These are phyloP conservation scores for Pyrus betulifolia DNA, from an alignment of 306 rosid genomes.

Conservation along the genomic window DNA sequence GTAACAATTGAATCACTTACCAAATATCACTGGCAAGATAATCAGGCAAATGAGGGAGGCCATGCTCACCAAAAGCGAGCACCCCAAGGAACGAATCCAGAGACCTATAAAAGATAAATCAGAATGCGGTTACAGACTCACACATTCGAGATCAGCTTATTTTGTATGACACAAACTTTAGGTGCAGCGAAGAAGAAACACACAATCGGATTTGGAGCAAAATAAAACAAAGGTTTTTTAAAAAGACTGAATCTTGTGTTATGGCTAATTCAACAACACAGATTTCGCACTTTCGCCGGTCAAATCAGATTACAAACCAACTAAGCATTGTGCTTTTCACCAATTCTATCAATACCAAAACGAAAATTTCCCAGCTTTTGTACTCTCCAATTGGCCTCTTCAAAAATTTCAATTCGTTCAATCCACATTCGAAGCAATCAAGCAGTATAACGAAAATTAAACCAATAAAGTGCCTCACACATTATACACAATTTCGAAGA, in stretches of 20 bases:
- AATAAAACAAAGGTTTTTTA: too few relatives aligned
- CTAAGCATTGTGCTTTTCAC: not conserved
- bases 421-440: constrained; percentile 3
- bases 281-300: not conserved
- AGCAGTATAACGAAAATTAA: not conserved
- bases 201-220: not conserved
- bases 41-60: constrained; percentile 87
- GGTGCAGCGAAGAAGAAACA: not conserved
- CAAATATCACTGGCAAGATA: constrained; percentile 73
- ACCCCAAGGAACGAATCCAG: constrained; percentile 81
- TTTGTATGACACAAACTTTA: not conserved
- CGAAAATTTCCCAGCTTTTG: not conserved
- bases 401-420: not conserved
- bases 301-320: not conserved
- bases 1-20: constrained; percentile 35
- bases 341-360: not conserved
- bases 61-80: constrained; percentile 95
- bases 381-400: not conserved
- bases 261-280: too few relatives aligned
- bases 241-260: too few relatives aligned
- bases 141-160: not conserved
- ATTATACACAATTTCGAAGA: not conserved
- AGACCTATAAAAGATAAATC: constrained; percentile 41
- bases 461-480: not conserved
- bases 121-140: not conserved